Conservation (phyloP, 768 basidiomycete genomes). For the Inosperma sp. region DNA sequence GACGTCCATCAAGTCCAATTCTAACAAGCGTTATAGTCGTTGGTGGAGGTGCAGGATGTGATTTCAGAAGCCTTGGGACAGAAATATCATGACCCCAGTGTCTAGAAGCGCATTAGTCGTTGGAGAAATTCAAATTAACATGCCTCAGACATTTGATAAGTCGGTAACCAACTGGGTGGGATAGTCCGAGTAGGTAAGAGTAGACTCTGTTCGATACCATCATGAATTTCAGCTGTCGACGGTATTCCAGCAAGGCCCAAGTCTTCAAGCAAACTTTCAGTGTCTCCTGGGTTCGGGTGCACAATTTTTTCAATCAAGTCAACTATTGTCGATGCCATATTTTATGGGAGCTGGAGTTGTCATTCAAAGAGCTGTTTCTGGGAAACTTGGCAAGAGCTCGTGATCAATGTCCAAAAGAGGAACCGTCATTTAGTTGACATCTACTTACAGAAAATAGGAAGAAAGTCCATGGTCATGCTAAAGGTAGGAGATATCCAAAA, state of each 20-base stretch:
- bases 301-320: conserved; percentile 46
- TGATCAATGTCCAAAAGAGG: too few relatives aligned
- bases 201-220: conserved; percentile 69
- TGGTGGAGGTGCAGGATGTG: conserved; percentile 68
- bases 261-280: conserved; percentile 42
- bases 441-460: too few relatives aligned
- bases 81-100: conserved; percentile 66
- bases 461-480: too few relatives aligned
- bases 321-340: not conserved
- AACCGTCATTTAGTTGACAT: too few relatives aligned
- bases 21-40: conserved; percentile 71
- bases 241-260: conserved; percentile 58
- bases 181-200: conserved; percentile 64
- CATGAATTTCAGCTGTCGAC: conserved; percentile 54
- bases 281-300: conserved; percentile 38
- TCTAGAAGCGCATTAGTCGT: conserved; percentile 35
- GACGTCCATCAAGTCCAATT: conserved; percentile 71
- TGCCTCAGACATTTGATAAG: conserved; percentile 70
- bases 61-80: conserved; percentile 58
- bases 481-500: too few relatives aligned
- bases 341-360: not conserved
- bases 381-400: too few relatives aligned
- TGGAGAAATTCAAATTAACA: not conserved
- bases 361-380: not conserved
- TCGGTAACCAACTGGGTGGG: conserved; percentile 67